phyloP scores from a whole-genome alignment of 176 grass and related monocot species.

The Tillandsia leiboldiana region DNA sequence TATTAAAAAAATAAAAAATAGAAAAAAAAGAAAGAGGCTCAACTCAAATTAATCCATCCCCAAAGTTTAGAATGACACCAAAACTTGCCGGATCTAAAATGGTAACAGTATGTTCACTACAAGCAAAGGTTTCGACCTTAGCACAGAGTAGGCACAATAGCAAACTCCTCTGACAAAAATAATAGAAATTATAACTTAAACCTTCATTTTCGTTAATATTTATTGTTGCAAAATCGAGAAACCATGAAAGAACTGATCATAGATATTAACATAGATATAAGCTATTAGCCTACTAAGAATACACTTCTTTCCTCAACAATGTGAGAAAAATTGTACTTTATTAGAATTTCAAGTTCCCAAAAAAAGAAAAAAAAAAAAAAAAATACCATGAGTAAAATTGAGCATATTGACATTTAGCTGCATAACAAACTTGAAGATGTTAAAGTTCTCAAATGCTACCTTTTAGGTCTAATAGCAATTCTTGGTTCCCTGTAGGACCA shows the following conservation, averaged over 20 bases:
- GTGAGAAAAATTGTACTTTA: background rate
- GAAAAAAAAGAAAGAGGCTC: no score
- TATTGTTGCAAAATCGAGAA: no score
- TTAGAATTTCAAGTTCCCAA: background rate
- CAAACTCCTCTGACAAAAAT: slow-evolving; percentile 6
- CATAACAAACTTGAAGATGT: slow-evolving; percentile 1
- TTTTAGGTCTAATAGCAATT: slow-evolving; percentile 90
- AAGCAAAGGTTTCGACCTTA: no score
- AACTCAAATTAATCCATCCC: no score
- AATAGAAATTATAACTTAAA: slow-evolving; percentile 2
- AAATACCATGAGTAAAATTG: background rate
- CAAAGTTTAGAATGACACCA: no score
- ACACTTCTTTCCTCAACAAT: no score
- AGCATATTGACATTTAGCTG: background rate
- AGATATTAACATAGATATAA: no score
- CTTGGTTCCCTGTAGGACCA: slow-evolving; percentile 46
- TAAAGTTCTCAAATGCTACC: slow-evolving; percentile 24
- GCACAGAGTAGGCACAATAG: background rate
- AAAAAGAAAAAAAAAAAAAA: background rate
- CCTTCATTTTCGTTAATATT: background rate
- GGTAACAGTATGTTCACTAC: no score
- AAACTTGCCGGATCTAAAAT: no score
- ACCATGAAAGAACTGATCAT: no score
- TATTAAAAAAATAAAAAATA: no score
- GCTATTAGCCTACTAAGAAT: background rate